Base-by-base conservation (phyloP, 768 basidiomycete species). In the Cystobasidium ongulense region DNA sequence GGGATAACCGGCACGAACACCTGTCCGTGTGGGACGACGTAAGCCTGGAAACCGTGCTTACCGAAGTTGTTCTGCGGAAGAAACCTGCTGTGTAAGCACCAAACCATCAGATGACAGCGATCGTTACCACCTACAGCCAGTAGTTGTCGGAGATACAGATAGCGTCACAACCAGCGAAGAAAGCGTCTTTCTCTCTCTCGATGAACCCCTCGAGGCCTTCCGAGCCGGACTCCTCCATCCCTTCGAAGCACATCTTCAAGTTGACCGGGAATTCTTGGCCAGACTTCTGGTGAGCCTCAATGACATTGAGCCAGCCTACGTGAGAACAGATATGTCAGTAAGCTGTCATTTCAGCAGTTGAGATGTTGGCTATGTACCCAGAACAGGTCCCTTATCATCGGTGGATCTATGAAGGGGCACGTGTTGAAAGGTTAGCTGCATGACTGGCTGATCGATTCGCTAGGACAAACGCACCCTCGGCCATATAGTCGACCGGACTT, bases 111-210 rank as follows among this genome's bases (percentile, higher is more conserved):
- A n/a, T n/a, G n/a, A n/a, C 82, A 0, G 81, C 81, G 61, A 81
- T 81, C 53, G 82, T 83, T 75, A 46, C 43, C 82, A 23, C 65
- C 59, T 17, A 66, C 57, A 76, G 82, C 94, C 94, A 96, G 82
- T 94, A 95, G 83, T 94, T 95, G 81, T 96, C 94, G 38, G 88
- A 35, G 78, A 97, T 97, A 85, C 95, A 98, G 68, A 94, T 89
- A 77, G 89, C 90, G 78, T 96, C 92, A 27, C 92, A 89, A 5
- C 89, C 90, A 43, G 88, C 85, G 81, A 96, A 94, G 85, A 88
- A 96, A 27, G 86, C 86, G 62, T 84, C 82, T 75, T 87, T 86
- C 83, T 96, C 93, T 61, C 84, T 83, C 74, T 84, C 81, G 75
- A 97, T 91, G 53, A 95, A 86, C 38, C 90, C 90, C 78, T 96